Evolutionary conservation across 306 rosid genomes (phyloP).

Genomic region (Biancaea sappan): DNA sequence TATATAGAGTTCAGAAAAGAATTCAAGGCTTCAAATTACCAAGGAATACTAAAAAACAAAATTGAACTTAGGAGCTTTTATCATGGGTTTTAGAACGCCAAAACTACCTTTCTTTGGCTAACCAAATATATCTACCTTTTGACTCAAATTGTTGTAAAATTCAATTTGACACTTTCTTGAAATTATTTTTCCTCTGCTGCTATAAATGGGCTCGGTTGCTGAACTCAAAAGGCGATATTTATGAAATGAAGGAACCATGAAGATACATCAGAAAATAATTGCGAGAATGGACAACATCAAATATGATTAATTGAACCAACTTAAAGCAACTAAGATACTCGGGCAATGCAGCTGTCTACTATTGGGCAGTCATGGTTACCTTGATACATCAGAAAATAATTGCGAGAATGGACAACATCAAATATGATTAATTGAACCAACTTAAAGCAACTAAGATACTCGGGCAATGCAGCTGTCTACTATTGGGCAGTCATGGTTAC

Average conservation of each 20-base stretch:
- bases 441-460: conserved; percentile 8
- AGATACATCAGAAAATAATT: neutral
- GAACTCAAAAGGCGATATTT: too few relatives aligned
- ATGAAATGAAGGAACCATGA: neutral
- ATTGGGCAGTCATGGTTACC: too few relatives aligned
- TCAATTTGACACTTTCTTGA: neutral
- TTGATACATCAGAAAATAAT: too few relatives aligned
- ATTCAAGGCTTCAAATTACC: neutral
- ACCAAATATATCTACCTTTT: neutral
- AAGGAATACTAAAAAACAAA: too few relatives aligned
- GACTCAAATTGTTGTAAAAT: neutral
- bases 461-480: conserved; percentile 18
- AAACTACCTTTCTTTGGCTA: too few relatives aligned
- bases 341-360: too few relatives aligned
- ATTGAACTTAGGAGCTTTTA: too few relatives aligned
- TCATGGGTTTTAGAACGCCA: conserved; percentile 7
- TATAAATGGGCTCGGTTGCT: too few relatives aligned
- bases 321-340: too few relatives aligned
- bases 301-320: too few relatives aligned
- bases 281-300: too few relatives aligned
- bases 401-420: conserved; percentile 2
- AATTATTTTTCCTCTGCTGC: neutral
- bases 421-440: conserved; percentile 19
- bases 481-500: conserved; percentile 42
- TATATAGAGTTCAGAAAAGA: neutral